phyloP scores from a whole-genome alignment of 495 filamentous ascomycete genomes.

The Penicillium steckii region DNA sequence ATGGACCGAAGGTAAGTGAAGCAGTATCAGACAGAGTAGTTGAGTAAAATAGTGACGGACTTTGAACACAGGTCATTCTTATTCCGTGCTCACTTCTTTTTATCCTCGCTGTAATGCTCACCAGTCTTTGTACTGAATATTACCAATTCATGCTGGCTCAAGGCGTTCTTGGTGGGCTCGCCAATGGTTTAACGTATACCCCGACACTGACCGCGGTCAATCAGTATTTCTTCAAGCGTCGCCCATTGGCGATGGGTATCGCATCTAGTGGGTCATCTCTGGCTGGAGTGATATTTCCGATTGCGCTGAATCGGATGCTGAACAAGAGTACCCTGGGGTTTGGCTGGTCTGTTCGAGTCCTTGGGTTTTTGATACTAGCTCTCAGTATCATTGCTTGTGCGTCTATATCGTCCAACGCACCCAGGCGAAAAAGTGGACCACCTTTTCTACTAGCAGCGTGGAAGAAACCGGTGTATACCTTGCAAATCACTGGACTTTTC shows the following conservation, averaged over 20 bases:
- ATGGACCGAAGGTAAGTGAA: slow-evolving; percentile 17
- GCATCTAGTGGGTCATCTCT: slow-evolving; percentile 36
- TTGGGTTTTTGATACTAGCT: slow-evolving; percentile 49
- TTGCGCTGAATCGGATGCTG: slow-evolving; percentile 47
- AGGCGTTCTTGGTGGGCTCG: slow-evolving; percentile 18
- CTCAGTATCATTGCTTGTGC: slow-evolving; percentile 35
- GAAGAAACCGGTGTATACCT: slow-evolving; percentile 9
- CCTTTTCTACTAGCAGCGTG: slow-evolving; percentile 11
- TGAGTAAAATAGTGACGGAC: neutral
- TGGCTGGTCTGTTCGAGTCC: slow-evolving; percentile 48
- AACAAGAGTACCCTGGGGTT: slow-evolving; percentile 41
- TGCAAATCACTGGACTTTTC: slow-evolving; percentile 17
- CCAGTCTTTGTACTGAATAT: slow-evolving; percentile 24
- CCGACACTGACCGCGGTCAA: slow-evolving; percentile 40
- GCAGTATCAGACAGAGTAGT: neutral
- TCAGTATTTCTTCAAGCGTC: slow-evolving; percentile 34
- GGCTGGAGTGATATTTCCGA: slow-evolving; percentile 54
- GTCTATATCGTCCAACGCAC: slow-evolving; percentile 3
- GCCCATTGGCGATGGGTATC: slow-evolving; percentile 46
- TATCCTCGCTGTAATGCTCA: slow-evolving; percentile 38
- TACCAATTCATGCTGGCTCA: slow-evolving; percentile 29
- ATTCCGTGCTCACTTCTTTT: slow-evolving; percentile 31
- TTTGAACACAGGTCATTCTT: slow-evolving; percentile 45
- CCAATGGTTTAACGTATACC: slow-evolving; percentile 25
- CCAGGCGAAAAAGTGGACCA: slow-evolving; percentile 6